A percentile compares a stretch with the other conserved stretches of the same genome.
These are phyloP conservation scores for Scheffersomyces insectosa DNA, from an alignment of 1,139 yeast species.

Conservation along the genomic window DNA sequence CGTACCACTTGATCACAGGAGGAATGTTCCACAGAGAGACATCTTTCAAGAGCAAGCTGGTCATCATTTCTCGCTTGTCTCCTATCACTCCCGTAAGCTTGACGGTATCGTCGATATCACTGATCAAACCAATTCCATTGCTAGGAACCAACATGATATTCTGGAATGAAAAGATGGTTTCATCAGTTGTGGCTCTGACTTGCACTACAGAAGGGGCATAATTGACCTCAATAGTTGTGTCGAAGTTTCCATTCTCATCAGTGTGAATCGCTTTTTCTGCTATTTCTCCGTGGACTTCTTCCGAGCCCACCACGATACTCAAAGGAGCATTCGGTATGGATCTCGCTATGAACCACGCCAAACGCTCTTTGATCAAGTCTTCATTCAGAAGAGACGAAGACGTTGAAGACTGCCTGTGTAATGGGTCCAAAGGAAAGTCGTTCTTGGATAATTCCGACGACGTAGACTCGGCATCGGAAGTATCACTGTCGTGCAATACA, in stretches of 20 bases:
- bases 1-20: constrained; percentile 74
- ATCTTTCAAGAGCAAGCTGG: constrained; percentile 71
- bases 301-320: constrained; percentile 52
- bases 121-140: constrained; percentile 70
- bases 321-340: constrained; percentile 56
- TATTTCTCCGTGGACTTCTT: constrained; percentile 3
- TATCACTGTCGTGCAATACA: constrained; percentile 13
- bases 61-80: constrained; percentile 77
- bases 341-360: constrained; percentile 61
- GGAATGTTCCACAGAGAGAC: constrained; percentile 68
- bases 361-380: constrained; percentile 51
- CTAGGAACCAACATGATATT: constrained; percentile 44
- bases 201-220: constrained; percentile 57
- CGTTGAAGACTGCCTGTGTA: background rate
- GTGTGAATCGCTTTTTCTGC: constrained; percentile 39
- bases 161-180: constrained; percentile 46
- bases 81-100: constrained; percentile 88
- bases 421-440: constrained; percentile 5
- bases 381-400: constrained; percentile 23
- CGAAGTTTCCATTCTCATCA: constrained; percentile 63
- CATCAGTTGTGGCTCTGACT: constrained; percentile 41
- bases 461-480: constrained; percentile 10
- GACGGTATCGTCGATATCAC: constrained; percentile 94
- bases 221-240: constrained; percentile 45
- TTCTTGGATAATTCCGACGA: constrained; percentile 7